These are phyloP conservation scores for Aotearoamyces nothofagi DNA, from an alignment of 2,329 filamentous ascomycete genomes.

Conservation along the genomic window DNA sequence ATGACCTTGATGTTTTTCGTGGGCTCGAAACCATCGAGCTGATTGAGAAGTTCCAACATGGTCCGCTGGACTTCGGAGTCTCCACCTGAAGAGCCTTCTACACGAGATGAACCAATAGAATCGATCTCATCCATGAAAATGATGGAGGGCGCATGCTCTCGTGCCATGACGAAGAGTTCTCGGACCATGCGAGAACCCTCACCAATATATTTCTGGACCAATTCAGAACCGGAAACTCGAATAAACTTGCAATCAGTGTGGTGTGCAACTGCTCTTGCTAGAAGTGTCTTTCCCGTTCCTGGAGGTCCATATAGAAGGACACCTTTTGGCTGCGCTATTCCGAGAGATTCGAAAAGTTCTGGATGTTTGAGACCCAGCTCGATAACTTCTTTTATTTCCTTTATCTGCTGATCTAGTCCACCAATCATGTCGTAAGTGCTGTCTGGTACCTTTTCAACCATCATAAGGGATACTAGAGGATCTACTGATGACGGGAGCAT, in stretches of 20 bases:
- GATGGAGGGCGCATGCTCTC: conserved; percentile 94
- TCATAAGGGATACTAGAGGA: conserved; percentile 97
- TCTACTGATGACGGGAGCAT: conserved; percentile 97
- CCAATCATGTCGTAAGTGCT: conserved; percentile 99
- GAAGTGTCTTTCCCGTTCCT: conserved; percentile 89
- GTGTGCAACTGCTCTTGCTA: conserved; percentile 90
- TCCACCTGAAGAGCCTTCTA: conserved; percentile 87
- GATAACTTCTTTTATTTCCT: conserved; percentile 99
- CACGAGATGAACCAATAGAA: conserved; percentile 91
- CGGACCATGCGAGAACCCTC: conserved; percentile 97
- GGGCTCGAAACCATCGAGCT: conserved; percentile 95
- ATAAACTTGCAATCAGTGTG: conserved; percentile 99
- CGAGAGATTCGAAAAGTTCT: conserved; percentile 96
- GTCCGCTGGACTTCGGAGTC: conserved; percentile 97
- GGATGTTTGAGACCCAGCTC: conserved; percentile 97
- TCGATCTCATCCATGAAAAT: conserved; percentile 99
- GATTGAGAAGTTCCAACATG: conserved; percentile 96
- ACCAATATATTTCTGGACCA: conserved; percentile 99
- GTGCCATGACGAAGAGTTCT: conserved; percentile 97
- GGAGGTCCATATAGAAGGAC: conserved; percentile 93
- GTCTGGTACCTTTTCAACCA: conserved; percentile 99
- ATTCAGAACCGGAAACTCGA: conserved; percentile 83
- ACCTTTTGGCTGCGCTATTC: conserved; percentile 95
- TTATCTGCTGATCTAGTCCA: conserved; percentile 96
- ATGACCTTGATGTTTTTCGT: conserved; percentile 99